These are phyloP conservation scores for Claviceps pusilla DNA, from an alignment of 2,329 filamentous ascomycete species.

Conservation along the genomic window DNA sequence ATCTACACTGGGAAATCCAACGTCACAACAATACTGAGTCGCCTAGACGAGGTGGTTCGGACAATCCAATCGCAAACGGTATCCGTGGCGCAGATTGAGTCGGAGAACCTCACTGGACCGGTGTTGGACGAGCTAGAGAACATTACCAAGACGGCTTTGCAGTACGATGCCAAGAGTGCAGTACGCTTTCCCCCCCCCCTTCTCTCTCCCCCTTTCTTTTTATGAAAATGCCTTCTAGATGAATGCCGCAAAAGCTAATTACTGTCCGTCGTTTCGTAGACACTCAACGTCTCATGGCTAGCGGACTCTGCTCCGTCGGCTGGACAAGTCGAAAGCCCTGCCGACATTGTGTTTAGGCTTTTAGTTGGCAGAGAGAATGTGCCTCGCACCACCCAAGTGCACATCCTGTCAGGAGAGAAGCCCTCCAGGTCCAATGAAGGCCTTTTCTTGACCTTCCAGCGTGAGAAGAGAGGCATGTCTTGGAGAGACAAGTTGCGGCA, in stretches of 20 bases:
- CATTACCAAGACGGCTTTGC: conserved; percentile 20
- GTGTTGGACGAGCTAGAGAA: conserved; percentile 17
- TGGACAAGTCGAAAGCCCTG: conserved; percentile 22
- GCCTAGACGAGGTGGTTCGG: conserved; percentile 18
- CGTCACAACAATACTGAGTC: conserved; percentile 19
- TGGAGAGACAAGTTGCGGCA: conserved; percentile 20
- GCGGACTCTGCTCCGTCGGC: conserved; percentile 9
- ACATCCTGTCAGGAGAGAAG: conserved; percentile 9
- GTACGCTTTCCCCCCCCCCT: conserved; percentile 8
- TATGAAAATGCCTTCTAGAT: neutral
- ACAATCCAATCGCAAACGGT: conserved; percentile 14
- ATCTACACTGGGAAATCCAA: conserved; percentile 18
- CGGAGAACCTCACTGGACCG: conserved; percentile 6
- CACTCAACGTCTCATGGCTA: conserved; percentile 29
- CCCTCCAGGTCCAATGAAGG: conserved; percentile 1
- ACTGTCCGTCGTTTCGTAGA: conserved; percentile 8
- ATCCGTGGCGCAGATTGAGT: conserved; percentile 10
- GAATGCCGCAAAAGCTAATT: neutral
- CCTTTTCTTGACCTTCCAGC: conserved; percentile 12
- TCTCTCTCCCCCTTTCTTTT: neutral
- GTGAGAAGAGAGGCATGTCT: conserved; percentile 18
- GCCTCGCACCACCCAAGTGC: conserved; percentile 4
- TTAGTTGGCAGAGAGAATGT: conserved; percentile 17
- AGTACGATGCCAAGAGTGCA: conserved; percentile 6
- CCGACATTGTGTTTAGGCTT: conserved; percentile 31